A percentile compares a stretch with the other conserved stretches of the same genome.
Evolutionary conservation across 768 basidiomycete species (phyloP).

Genomic region (Harrya chromipes): DNA sequence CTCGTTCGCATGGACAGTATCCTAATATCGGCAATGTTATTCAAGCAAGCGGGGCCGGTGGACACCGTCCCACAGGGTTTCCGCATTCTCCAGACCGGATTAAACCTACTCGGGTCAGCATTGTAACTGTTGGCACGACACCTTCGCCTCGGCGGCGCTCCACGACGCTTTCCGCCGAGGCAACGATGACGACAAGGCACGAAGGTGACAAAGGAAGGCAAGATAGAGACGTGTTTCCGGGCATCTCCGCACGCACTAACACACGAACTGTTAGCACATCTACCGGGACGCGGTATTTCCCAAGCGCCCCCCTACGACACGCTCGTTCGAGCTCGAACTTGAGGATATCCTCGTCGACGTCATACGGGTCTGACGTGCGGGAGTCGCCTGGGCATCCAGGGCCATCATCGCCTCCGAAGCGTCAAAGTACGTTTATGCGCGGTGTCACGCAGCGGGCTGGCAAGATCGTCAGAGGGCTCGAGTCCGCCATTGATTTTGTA

Average conservation of each 20-base stretch:
- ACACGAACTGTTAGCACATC: slow-evolving; percentile 1
- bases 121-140: slow-evolving; percentile 22
- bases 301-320: slow-evolving; percentile 18
- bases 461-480: slow-evolving; percentile 36
- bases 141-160: slow-evolving; percentile 22
- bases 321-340: slow-evolving; percentile 27
- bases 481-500: slow-evolving; percentile 42
- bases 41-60: background rate
- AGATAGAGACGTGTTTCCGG: background rate
- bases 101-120: slow-evolving; percentile 19
- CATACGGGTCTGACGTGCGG: slow-evolving; percentile 11
- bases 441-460: slow-evolving; percentile 35
- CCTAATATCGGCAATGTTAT: slow-evolving; percentile 25
- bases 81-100: slow-evolving; percentile 3
- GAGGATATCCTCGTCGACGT: slow-evolving; percentile 7
- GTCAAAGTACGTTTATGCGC: slow-evolving; percentile 28
- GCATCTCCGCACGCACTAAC: background rate
- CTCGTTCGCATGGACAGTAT: slow-evolving; percentile 4
- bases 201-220: slow-evolving; percentile 6
- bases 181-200: slow-evolving; percentile 2
- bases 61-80: slow-evolving; percentile 3
- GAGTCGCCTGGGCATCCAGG: slow-evolving; percentile 1
- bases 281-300: background rate
- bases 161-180: slow-evolving; percentile 20
- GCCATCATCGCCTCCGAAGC: slow-evolving; percentile 23